These are phyloP conservation scores for Annulohypoxylon stygium DNA, from an alignment of 495 filamentous ascomycete species.

Conservation along the genomic window DNA sequence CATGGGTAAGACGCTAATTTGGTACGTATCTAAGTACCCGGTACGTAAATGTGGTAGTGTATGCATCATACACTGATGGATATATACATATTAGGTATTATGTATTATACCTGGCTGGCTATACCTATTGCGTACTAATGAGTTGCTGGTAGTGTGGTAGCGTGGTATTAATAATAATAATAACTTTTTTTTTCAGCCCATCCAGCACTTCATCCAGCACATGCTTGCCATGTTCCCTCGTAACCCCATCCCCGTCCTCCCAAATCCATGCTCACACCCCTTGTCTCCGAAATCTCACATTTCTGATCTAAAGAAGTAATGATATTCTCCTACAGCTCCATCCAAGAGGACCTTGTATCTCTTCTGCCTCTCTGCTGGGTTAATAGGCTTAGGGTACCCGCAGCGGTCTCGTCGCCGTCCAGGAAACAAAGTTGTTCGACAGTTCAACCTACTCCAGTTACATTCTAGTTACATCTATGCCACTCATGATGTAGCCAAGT, in stretches of 20 bases:
- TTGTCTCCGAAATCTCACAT: slow-evolving; percentile 45
- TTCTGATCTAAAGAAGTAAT: slow-evolving; percentile 37
- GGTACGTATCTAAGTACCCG: slow-evolving; percentile 3
- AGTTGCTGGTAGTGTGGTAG: slow-evolving; percentile 6
- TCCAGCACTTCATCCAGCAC: slow-evolving; percentile 32
- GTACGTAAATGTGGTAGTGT: no score
- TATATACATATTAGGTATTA: slow-evolving; percentile 13
- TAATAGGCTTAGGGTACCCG: slow-evolving; percentile 37
- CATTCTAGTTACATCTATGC: background rate
- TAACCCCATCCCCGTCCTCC: slow-evolving; percentile 35
- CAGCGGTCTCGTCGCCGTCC: slow-evolving; percentile 28
- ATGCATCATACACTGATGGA: background rate
- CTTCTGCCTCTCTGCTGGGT: slow-evolving; percentile 22
- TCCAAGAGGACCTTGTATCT: slow-evolving; percentile 34
- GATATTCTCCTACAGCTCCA: slow-evolving; percentile 42
- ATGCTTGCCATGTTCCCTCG: slow-evolving; percentile 48
- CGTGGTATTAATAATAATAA: slow-evolving; percentile 22
- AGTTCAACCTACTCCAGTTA: slow-evolving; percentile 1
- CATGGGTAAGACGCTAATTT: background rate
- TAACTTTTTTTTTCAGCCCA: slow-evolving; percentile 21
- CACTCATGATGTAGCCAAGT: background rate
- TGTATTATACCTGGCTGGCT: background rate
- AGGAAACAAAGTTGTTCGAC: slow-evolving; percentile 39
- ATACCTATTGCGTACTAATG: background rate
- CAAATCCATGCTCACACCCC: slow-evolving; percentile 25